Percentiles rank a stretch among this genome's conserved stretches.
Conservation (phyloP, 1,139 yeast species). For the Entelexis sorbosivorans region DNA sequence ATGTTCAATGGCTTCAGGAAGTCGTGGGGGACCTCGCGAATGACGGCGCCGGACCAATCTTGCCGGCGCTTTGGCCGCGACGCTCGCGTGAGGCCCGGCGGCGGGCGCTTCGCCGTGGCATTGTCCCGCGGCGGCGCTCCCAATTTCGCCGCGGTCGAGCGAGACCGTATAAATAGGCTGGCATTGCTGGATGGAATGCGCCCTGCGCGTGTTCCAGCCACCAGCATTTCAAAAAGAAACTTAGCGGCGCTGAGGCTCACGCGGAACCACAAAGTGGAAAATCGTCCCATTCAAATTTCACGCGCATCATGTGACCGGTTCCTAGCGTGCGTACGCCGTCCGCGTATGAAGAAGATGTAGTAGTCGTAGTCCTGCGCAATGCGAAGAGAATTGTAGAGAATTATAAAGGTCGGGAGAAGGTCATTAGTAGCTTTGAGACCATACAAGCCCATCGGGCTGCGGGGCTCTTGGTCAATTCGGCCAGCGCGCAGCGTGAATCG, state of each 20-base stretch:
- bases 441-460: too few species aligned
- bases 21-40: not conserved
- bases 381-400: too few species aligned
- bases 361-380: too few species aligned
- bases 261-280: not conserved
- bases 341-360: too few species aligned
- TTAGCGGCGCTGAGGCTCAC: too few species aligned
- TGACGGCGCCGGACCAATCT: not conserved
- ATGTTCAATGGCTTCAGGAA: slow-evolving; percentile 15
- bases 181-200: not conserved
- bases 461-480: too few species aligned
- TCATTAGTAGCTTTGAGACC: too few species aligned
- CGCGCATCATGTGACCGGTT: not conserved
- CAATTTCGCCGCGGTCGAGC: not conserved
- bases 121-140: not conserved
- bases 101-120: not conserved
- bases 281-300: not conserved
- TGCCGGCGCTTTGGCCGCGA: not conserved
- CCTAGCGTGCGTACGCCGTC: too few species aligned
- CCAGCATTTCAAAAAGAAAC: too few species aligned
- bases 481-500: too few species aligned
- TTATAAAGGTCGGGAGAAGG: too few species aligned
- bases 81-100: not conserved
- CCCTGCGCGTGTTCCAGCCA: not conserved
- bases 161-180: not conserved